phyloP scores from a whole-genome alignment of 1,284 basidiomycete genomes.

The Heimioporus punctisporus region DNA sequence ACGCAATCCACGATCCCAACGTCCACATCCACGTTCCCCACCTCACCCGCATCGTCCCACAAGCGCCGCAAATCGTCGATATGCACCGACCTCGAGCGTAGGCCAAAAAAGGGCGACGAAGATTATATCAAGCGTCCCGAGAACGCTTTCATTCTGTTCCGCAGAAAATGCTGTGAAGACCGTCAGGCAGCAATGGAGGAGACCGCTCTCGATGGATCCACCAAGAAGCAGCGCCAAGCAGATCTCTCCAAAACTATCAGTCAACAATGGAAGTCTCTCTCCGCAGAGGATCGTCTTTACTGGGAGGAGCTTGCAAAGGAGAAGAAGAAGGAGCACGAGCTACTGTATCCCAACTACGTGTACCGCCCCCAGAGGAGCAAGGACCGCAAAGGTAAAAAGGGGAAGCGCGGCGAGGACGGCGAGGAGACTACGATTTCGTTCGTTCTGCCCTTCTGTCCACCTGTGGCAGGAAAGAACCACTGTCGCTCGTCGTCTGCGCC shows the following conservation, averaged over 20 bases:
- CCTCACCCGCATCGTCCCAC: constrained; percentile 40
- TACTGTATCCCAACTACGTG: constrained; percentile 73
- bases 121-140: constrained; percentile 82
- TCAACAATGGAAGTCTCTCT: constrained; percentile 70
- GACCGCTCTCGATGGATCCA: constrained; percentile 36
- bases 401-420: constrained; percentile 49
- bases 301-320: constrained; percentile 65
- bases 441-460: constrained; percentile 48
- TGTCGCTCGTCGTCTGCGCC: constrained; percentile 55
- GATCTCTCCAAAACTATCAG: constrained; percentile 78
- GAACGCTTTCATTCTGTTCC: constrained; percentile 82
- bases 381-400: constrained; percentile 53
- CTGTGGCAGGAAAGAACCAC: constrained; percentile 37
- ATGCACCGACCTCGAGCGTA: constrained; percentile 60
- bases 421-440: constrained; percentile 53
- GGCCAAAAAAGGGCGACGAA: constrained; percentile 77
- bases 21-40: constrained; percentile 20
- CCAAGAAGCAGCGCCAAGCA: constrained; percentile 56
- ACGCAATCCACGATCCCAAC: constrained; percentile 25
- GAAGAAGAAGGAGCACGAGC: constrained; percentile 60
- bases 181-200: constrained; percentile 50
- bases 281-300: constrained; percentile 59
- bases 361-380: constrained; percentile 73
- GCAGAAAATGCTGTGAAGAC: constrained; percentile 74
- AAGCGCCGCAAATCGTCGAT: constrained; percentile 64